phyloP scores from a whole-genome alignment of 1,139 yeast genomes.

The Protomyces macrosporus region DNA sequence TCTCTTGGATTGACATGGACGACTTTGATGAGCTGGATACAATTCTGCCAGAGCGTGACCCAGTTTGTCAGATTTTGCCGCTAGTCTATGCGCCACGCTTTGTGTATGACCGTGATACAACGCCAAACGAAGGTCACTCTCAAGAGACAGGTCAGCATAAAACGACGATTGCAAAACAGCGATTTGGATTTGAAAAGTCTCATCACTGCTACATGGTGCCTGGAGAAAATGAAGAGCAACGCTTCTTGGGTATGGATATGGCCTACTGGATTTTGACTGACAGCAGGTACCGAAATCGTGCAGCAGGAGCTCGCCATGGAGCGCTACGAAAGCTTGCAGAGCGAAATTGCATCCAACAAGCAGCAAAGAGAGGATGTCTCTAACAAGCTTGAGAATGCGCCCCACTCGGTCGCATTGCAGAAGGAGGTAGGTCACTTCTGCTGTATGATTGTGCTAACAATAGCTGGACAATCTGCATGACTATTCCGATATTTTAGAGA shows the following conservation, averaged over 20 bases:
- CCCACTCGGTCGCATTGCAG: neutral
- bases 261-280: neutral
- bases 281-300: neutral
- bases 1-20: slow-evolving; percentile 70
- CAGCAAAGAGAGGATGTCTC: neutral
- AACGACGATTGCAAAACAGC: slow-evolving; percentile 44
- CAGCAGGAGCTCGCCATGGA: neutral
- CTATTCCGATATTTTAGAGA: neutral
- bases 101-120: slow-evolving; percentile 64
- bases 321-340: neutral
- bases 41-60: slow-evolving; percentile 37
- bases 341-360: neutral
- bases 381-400: neutral
- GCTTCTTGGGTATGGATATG: neutral
- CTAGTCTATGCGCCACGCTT: slow-evolving; percentile 70
- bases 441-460: neutral
- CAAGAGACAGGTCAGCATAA: slow-evolving; percentile 23
- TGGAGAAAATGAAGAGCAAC: slow-evolving; percentile 29
- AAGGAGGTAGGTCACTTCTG: neutral
- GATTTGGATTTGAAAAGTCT: slow-evolving; percentile 63
- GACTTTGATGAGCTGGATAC: slow-evolving; percentile 71
- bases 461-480: neutral
- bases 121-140: slow-evolving; percentile 37
- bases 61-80: slow-evolving; percentile 47
- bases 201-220: slow-evolving; percentile 58